phyloP scores from a whole-genome alignment of 495 filamentous ascomycete genomes.

The Penicillium macrosclerotiorum region DNA sequence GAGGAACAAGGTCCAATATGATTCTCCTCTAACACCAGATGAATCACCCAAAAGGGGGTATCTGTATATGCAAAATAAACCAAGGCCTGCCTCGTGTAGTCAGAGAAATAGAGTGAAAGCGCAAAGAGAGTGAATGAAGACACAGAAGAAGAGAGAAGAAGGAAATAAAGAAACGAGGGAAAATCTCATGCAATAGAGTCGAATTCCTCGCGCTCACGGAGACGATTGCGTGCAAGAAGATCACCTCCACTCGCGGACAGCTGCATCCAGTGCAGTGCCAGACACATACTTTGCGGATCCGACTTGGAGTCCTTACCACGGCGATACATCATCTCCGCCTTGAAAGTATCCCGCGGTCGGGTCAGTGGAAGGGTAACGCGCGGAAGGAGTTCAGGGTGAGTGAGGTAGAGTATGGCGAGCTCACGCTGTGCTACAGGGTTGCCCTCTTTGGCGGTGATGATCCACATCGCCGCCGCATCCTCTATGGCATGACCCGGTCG shows the following conservation, averaged over 20 bases:
- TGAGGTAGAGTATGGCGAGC: constrained; percentile 90
- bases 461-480: constrained; percentile 89
- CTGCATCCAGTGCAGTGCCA: constrained; percentile 99
- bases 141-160: constrained; percentile 12
- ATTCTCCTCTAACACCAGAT: constrained; percentile 27
- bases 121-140: constrained; percentile 3
- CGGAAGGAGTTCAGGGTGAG: constrained; percentile 83
- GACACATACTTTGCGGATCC: constrained; percentile 90
- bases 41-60: constrained; percentile 26
- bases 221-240: constrained; percentile 78
- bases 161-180: constrained; percentile 3
- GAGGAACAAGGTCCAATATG: constrained; percentile 4
- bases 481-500: constrained; percentile 56
- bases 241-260: constrained; percentile 83
- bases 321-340: constrained; percentile 76
- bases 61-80: constrained; percentile 30
- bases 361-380: constrained; percentile 81
- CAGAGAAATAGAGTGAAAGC: constrained; percentile 9
- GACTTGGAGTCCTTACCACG: constrained; percentile 52
- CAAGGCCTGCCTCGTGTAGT: constrained; percentile 20
- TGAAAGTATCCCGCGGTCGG: constrained; percentile 86
- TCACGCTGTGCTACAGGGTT: constrained; percentile 91
- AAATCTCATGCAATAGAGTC: constrained; percentile 49
- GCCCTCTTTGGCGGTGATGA: constrained; percentile 91
- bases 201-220: constrained; percentile 70